Evolutionary conservation across 2,329 filamentous ascomycete species (phyloP).

Genomic region (Fusarium albosuccineum): DNA sequence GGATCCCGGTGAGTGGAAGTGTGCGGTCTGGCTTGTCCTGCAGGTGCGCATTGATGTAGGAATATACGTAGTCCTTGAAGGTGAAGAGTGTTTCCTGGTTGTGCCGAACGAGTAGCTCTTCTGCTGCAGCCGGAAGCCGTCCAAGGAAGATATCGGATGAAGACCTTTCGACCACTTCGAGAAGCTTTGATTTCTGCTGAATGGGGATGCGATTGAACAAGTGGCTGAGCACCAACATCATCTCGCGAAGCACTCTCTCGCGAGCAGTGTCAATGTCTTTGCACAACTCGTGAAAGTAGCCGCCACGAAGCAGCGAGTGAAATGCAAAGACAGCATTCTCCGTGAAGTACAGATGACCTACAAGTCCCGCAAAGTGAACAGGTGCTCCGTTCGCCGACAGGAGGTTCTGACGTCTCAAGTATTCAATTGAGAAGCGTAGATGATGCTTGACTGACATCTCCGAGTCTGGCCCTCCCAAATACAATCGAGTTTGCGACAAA

Average conservation of each 20-base stretch:
- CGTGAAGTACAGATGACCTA: constrained; percentile 81
- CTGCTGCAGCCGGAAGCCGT: constrained; percentile 69
- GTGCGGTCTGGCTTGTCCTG: constrained; percentile 60
- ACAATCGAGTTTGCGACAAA: constrained; percentile 77
- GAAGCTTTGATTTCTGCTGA: constrained; percentile 58
- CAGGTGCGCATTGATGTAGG: constrained; percentile 76
- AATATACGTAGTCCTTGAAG: constrained; percentile 77
- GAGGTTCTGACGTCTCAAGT: constrained; percentile 76
- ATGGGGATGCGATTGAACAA: constrained; percentile 74
- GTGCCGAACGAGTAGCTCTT: constrained; percentile 68
- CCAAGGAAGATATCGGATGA: constrained; percentile 76
- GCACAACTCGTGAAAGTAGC: constrained; percentile 76
- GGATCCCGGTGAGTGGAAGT: constrained; percentile 70
- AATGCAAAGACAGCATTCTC: constrained; percentile 83
- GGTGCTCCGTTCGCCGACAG: constrained; percentile 72
- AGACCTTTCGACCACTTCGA: constrained; percentile 65
- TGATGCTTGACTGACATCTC: constrained; percentile 80
- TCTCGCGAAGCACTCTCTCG: constrained; percentile 64
- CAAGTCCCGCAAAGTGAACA: constrained; percentile 77
- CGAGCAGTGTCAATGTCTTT: constrained; percentile 65
- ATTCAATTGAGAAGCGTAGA: constrained; percentile 84
- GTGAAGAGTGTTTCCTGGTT: constrained; percentile 75
- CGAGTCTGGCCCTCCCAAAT: constrained; percentile 76
- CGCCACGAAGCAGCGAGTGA: constrained; percentile 77
- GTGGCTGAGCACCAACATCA: constrained; percentile 78